Conservation (phyloP, 345 rosid species). For the Diplotaxis tenuifolia region DNA sequence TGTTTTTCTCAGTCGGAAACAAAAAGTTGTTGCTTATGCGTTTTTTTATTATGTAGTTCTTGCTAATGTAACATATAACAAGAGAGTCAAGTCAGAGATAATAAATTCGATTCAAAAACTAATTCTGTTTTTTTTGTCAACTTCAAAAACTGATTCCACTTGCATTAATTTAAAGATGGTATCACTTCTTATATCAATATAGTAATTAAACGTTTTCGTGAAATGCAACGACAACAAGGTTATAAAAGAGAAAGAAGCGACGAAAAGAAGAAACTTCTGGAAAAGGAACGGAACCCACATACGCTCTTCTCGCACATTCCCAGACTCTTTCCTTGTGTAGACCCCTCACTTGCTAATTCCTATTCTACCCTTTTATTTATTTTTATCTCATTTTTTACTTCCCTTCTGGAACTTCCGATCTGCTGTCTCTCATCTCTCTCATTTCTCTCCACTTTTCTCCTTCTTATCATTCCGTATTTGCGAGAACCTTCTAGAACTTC, state of each 20-base stretch:
- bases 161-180: too few relatives aligned
- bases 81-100: too few relatives aligned
- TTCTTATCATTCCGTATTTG: constrained; percentile 47
- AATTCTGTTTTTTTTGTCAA: too few relatives aligned
- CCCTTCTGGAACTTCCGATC: constrained; percentile 46
- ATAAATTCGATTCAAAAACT: too few relatives aligned
- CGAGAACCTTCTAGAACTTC: constrained; percentile 80
- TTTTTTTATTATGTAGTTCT: too few relatives aligned
- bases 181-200: too few relatives aligned
- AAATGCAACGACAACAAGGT: background rate
- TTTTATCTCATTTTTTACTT: background rate
- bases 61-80: too few relatives aligned
- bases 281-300: constrained; percentile 40
- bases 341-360: constrained; percentile 26
- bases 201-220: background rate
- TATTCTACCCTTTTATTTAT: constrained; percentile 18
- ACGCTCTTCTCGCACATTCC: constrained; percentile 40
- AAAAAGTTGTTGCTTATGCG: too few relatives aligned
- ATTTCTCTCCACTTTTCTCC: constrained; percentile 4
- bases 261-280: constrained; percentile 51
- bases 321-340: constrained; percentile 31
- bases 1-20: too few relatives aligned
- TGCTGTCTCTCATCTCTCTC: constrained; percentile 34
- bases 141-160: too few relatives aligned
- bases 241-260: background rate